Conservation (phyloP, 139 green algal species). For the Coelastrella sp. region DNA sequence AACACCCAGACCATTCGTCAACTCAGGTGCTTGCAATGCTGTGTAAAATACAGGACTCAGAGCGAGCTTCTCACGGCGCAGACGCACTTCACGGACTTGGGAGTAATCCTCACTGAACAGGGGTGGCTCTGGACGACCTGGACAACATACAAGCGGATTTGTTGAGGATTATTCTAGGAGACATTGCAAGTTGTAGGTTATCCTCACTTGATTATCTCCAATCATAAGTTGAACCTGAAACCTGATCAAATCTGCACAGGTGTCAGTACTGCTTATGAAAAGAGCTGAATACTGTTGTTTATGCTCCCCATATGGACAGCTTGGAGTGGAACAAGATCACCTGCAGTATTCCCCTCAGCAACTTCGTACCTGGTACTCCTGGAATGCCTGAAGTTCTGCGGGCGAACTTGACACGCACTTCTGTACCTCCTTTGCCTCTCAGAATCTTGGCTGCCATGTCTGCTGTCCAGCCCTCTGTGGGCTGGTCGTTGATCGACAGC, state of each 20-base stretch:
- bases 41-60: constrained; percentile 85
- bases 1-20: neutral
- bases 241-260: too few species aligned
- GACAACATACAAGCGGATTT: too few species aligned
- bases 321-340: too few species aligned
- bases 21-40: constrained; percentile 42
- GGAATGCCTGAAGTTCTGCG: constrained; percentile 74
- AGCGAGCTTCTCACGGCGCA: constrained; percentile 76
- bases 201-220: too few species aligned
- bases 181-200: too few species aligned
- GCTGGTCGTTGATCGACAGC: constrained; percentile 67
- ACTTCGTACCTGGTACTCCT: constrained; percentile 64
- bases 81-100: constrained; percentile 13
- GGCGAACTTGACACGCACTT: constrained; percentile 76
- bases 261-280: too few species aligned
- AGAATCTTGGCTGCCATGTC: constrained; percentile 83
- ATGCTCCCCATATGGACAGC: too few species aligned
- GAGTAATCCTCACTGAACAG: neutral
- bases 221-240: too few species aligned
- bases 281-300: too few species aligned
- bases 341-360: neutral
- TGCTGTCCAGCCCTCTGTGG: constrained; percentile 74
- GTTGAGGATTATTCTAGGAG: too few species aligned
- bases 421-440: constrained; percentile 78
- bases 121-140: constrained; percentile 16